Evolutionary conservation across 139 green algal genomes (phyloP).

Genomic region (Chlorella vulgaris): DNA sequence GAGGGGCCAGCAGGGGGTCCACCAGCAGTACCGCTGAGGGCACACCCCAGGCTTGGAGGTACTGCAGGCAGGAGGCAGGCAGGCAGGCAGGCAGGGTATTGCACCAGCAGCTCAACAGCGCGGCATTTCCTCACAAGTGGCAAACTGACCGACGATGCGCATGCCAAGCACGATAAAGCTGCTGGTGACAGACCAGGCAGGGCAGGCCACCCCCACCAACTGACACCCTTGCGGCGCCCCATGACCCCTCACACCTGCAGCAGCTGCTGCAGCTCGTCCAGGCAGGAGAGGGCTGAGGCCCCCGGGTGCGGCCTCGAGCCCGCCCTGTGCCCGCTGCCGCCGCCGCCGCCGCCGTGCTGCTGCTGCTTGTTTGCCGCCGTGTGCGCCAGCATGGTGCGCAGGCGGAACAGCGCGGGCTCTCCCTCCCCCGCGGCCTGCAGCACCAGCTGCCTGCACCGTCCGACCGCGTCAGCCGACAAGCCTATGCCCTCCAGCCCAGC

Average conservation of each 20-base stretch:
- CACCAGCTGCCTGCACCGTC: conserved; percentile 59
- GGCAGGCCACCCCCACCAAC: too few species aligned
- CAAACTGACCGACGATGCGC: too few species aligned
- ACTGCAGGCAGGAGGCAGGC: conserved; percentile 41
- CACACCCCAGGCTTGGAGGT: conserved; percentile 64
- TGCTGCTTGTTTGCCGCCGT: conserved; percentile 9
- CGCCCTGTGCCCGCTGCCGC: neutral
- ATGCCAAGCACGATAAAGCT: too few species aligned
- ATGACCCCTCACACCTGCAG: too few species aligned
- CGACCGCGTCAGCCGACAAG: conserved; percentile 53
- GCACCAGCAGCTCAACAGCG: too few species aligned
- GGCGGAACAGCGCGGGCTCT: conserved; percentile 38
- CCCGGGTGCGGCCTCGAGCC: neutral
- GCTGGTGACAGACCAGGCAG: too few species aligned
- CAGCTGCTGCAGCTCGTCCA: conserved; percentile 33
- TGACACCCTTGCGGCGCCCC: too few species aligned
- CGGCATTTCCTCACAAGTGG: too few species aligned
- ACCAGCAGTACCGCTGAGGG: conserved; percentile 52
- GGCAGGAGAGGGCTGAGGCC: conserved; percentile 10
- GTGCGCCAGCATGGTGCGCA: conserved; percentile 33
- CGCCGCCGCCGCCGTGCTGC: too few species aligned
- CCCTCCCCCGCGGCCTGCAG: conserved; percentile 62
- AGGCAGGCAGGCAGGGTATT: neutral
- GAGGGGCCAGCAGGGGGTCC: conserved; percentile 79
- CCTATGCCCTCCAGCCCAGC: conserved; percentile 70